These are phyloP conservation scores for Serendipita vermifera DNA, from an alignment of 768 basidiomycete species.

Conservation along the genomic window DNA sequence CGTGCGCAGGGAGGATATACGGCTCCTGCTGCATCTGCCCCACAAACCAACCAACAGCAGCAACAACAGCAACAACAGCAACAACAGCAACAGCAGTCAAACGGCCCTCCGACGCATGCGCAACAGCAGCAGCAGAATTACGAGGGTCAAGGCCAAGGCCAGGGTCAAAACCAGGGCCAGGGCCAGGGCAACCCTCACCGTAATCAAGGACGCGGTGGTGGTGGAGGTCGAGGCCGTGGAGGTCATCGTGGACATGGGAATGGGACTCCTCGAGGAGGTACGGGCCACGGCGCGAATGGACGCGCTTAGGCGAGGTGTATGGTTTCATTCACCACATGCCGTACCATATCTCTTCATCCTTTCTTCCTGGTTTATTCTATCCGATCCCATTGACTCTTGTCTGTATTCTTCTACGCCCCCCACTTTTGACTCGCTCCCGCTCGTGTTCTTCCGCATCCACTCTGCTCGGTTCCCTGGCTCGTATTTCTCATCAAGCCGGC, in stretches of 20 bases:
- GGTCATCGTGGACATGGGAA: background rate
- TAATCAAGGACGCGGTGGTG: background rate
- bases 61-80: slow-evolving; percentile 13
- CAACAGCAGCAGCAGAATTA: slow-evolving; percentile 11
- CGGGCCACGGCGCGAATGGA: too few relatives aligned
- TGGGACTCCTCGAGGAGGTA: background rate
- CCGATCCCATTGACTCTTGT: too few relatives aligned
- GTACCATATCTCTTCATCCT: too few relatives aligned
- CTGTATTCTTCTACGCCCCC: too few relatives aligned
- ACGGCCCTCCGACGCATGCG: background rate
- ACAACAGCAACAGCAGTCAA: slow-evolving; percentile 14
- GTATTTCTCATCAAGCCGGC: too few relatives aligned
- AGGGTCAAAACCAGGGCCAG: background rate
- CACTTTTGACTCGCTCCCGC: too few relatives aligned
- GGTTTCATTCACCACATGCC: too few relatives aligned
- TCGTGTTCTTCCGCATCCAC: too few relatives aligned
- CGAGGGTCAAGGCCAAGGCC: slow-evolving; percentile 11
- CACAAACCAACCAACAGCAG: slow-evolving; percentile 3
- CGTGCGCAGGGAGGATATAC: background rate
- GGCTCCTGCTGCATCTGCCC: too few relatives aligned
- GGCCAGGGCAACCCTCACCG: background rate
- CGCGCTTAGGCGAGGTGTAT: too few relatives aligned
- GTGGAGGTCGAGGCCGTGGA: background rate
- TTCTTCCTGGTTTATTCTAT: too few relatives aligned
- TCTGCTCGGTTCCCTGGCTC: too few relatives aligned